Percentiles rank a stretch among this genome's conserved stretches.
Conservation (phyloP, 192 early-diverging fungal species). For the Entomortierella lignicola region DNA sequence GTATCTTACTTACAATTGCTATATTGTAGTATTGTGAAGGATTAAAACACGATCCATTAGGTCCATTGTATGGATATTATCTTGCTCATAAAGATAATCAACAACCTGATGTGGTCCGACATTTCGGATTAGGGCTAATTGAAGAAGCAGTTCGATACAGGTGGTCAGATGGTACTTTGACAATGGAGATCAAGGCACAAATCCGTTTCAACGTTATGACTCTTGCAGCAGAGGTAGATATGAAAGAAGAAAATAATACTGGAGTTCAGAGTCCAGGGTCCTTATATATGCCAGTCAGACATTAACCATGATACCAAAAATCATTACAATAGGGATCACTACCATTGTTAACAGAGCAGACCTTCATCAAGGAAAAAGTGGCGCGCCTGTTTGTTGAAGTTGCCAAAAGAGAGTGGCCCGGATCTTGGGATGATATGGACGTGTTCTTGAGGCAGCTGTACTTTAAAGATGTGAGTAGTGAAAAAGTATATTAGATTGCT, state of each 20-base stretch:
- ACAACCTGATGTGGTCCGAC: slow-evolving; percentile 60
- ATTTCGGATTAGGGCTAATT: slow-evolving; percentile 72
- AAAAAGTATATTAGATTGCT: not conserved
- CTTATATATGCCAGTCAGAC: too few relatives aligned
- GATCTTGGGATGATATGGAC: slow-evolving; percentile 70
- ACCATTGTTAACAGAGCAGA: slow-evolving; percentile 52
- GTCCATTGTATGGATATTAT: slow-evolving; percentile 64
- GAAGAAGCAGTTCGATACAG: slow-evolving; percentile 65
- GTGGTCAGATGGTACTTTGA: slow-evolving; percentile 63
- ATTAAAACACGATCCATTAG: slow-evolving; percentile 57
- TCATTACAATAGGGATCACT: slow-evolving; percentile 46
- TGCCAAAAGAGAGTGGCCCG: slow-evolving; percentile 72
- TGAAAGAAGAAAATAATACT: too few relatives aligned
- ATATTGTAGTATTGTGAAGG: slow-evolving; percentile 65
- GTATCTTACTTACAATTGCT: not conserved
- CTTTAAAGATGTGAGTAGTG: slow-evolving; percentile 41
- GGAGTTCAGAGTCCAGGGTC: too few relatives aligned
- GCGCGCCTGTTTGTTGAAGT: slow-evolving; percentile 67
- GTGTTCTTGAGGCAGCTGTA: slow-evolving; percentile 58
- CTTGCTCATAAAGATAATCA: slow-evolving; percentile 63
- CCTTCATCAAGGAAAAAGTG: slow-evolving; percentile 72
- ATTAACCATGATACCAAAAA: too few relatives aligned
- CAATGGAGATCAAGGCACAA: slow-evolving; percentile 34
- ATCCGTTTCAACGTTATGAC: slow-evolving; percentile 56
- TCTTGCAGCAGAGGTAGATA: slow-evolving; percentile 51